A percentile compares a stretch with the other conserved stretches of the same genome.
phyloP scores from a whole-genome alignment of 805 yeast species.

The Hanseniaspora pseudoguilliermondii region DNA sequence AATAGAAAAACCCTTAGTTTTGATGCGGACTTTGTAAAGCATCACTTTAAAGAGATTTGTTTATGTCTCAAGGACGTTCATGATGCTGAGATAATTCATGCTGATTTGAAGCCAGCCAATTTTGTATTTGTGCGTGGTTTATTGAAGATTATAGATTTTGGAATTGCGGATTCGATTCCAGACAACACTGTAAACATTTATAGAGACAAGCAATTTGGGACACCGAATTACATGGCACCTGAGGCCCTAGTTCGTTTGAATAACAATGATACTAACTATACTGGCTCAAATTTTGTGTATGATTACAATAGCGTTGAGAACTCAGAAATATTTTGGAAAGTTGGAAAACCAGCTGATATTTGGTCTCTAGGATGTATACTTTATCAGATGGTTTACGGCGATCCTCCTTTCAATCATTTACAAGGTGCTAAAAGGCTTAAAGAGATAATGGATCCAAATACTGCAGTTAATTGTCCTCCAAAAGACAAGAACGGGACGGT shows the following conservation, averaged over 20 bases:
- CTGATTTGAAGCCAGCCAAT: constrained; percentile 62
- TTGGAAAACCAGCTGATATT: constrained; percentile 88
- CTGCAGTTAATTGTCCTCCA: constrained; percentile 53
- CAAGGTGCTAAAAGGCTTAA: constrained; percentile 63
- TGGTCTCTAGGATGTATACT: constrained; percentile 98
- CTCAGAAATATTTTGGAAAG: constrained; percentile 41
- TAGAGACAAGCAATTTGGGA: constrained; percentile 83
- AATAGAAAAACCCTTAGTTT: constrained; percentile 39
- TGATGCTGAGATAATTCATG: constrained; percentile 69
- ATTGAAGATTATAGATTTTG: constrained; percentile 85
- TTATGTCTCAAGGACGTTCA: constrained; percentile 84
- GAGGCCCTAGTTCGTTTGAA: constrained; percentile 54
- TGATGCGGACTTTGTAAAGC: constrained; percentile 66
- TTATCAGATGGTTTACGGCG: constrained; percentile 89
- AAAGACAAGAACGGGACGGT: constrained; percentile 44
- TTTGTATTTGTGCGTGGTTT: constrained; percentile 72
- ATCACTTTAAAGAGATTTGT: constrained; percentile 63
- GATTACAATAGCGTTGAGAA: constrained; percentile 19
- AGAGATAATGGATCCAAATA: constrained; percentile 78
- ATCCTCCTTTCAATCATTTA: constrained; percentile 75
- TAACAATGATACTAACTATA: constrained; percentile 16
- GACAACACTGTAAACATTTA: constrained; percentile 85
- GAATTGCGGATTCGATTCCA: constrained; percentile 87
- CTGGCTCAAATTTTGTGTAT: constrained; percentile 7
- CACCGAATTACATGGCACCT: constrained; percentile 97